Evolutionary conservation across 495 filamentous ascomycete species (phyloP), one percentile per base, ranked within the genome.

Genomic region (Tuber aestivum): DNA sequence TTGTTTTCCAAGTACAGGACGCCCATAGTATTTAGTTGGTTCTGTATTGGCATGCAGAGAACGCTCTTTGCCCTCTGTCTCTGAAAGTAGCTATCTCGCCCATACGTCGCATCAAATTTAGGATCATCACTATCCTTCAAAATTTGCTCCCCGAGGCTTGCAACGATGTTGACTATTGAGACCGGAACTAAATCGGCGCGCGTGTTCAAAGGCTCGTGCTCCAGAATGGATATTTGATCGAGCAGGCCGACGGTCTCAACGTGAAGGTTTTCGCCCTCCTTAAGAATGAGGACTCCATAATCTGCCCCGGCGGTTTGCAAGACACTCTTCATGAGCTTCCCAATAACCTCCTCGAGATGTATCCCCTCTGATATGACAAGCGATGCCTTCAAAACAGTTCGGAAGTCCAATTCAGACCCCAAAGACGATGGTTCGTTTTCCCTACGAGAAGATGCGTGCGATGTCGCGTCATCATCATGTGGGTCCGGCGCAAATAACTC

Each of bases 361-460:
- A 83, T 83, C 68, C 81, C 81, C 23, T 83, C 81, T 9, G 81
- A 83, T 44, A 83, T 83, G 20, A 83, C 81, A 37, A 83, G 76
- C 23, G 76, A 79, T 38, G 81, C 81, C 74, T 83, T 83, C 41
- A 83, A 74, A 18, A 83, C 81, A 6, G 81, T 83, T 41, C 81
- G 71, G 48, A 83, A 83, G 68, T 83, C 81, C 5, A 83, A 69
- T 72, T 83, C 81, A 21, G 81, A 83, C 6, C 81, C 81, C 18
- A 83, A 73, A 18, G 76, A 74, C 23, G 81, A 80, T 42, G 81
- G 74, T 40, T 83, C 81, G 41, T 83, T 83, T 41, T 81, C 79
- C 42, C 76, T 77, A 14, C 44, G 35, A 10, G 81, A 83, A n/a
- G 78, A 81, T 23, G 81, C 38, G 48, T 83, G 81, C 1, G 81